Evolutionary conservation across 768 basidiomycete genomes (phyloP).

Genomic region (Phanerochaete carnosa): DNA sequence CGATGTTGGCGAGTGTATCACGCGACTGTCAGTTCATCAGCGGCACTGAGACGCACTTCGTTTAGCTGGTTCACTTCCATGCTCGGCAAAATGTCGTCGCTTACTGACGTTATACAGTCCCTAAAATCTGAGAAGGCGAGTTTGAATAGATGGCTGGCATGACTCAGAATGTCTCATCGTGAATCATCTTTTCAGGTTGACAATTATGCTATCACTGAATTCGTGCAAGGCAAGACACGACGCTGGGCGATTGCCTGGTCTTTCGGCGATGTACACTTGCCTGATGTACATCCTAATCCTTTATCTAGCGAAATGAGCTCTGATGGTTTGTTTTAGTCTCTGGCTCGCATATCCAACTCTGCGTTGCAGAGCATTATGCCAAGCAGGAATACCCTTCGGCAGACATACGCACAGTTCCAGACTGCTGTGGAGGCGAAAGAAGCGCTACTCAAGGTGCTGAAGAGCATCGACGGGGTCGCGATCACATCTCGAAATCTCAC

Average conservation of each 20-base stretch:
- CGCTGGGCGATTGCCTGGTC: slow-evolving; percentile 97
- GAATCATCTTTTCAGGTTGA: slow-evolving; percentile 50
- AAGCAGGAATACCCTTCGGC: slow-evolving; percentile 50
- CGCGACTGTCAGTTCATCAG: neutral
- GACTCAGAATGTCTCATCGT: neutral
- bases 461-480: slow-evolving; percentile 29
- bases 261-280: slow-evolving; percentile 55
- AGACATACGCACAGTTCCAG: slow-evolving; percentile 26
- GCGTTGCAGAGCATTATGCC: slow-evolving; percentile 54
- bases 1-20: slow-evolving; percentile 52
- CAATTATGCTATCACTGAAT: slow-evolving; percentile 85
- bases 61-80: slow-evolving; percentile 90
- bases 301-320: neutral
- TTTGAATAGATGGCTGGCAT: neutral
- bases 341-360: slow-evolving; percentile 37
- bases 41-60: neutral
- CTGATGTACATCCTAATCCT: slow-evolving; percentile 54
- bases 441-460: slow-evolving; percentile 30
- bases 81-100: slow-evolving; percentile 82
- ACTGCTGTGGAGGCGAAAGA: slow-evolving; percentile 11
- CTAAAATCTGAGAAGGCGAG: slow-evolving; percentile 47
- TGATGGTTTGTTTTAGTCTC: slow-evolving; percentile 20
- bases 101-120: slow-evolving; percentile 54
- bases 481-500: neutral
- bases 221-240: slow-evolving; percentile 82